Evolutionary conservation across 2,329 filamentous ascomycete species (phyloP).

Genomic region (Trichophyton rubrum): DNA sequence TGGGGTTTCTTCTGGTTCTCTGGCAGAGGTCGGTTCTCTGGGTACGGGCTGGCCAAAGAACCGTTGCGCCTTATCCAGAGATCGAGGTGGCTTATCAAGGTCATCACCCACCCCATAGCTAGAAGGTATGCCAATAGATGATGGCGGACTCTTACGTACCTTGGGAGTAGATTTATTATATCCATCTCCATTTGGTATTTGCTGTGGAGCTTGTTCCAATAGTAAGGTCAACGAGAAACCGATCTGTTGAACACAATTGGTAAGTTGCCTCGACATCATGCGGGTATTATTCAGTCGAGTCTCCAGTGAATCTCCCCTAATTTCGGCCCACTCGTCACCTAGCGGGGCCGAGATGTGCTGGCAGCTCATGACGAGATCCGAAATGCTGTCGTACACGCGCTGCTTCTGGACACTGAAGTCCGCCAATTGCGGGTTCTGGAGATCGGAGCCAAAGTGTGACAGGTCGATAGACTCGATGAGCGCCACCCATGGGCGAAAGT

Average conservation of each 20-base stretch:
- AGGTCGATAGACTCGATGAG: slow-evolving; percentile 88
- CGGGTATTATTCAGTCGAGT: slow-evolving; percentile 72
- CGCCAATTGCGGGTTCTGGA: slow-evolving; percentile 70
- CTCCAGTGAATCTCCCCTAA: slow-evolving; percentile 80
- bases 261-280: slow-evolving; percentile 63
- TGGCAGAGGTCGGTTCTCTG: slow-evolving; percentile 21
- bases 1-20: slow-evolving; percentile 34
- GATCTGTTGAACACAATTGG: slow-evolving; percentile 76
- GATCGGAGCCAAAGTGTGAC: slow-evolving; percentile 60
- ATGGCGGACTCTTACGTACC: slow-evolving; percentile 21
- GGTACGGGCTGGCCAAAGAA: slow-evolving; percentile 38
- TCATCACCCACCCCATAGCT: slow-evolving; percentile 29
- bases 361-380: slow-evolving; percentile 74
- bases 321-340: slow-evolving; percentile 88
- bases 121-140: slow-evolving; percentile 35
- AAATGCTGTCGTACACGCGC: slow-evolving; percentile 81
- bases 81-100: slow-evolving; percentile 29
- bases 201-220: slow-evolving; percentile 59
- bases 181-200: slow-evolving; percentile 24
- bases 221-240: slow-evolving; percentile 78
- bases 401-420: slow-evolving; percentile 91
- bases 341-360: slow-evolving; percentile 85
- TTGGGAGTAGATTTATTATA: background rate
- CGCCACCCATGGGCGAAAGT: slow-evolving; percentile 79
- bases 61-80: slow-evolving; percentile 36